These are phyloP conservation scores for Aurinia saxatilis DNA, from an alignment of 345 rosid genomes.

Conservation along the genomic window DNA sequence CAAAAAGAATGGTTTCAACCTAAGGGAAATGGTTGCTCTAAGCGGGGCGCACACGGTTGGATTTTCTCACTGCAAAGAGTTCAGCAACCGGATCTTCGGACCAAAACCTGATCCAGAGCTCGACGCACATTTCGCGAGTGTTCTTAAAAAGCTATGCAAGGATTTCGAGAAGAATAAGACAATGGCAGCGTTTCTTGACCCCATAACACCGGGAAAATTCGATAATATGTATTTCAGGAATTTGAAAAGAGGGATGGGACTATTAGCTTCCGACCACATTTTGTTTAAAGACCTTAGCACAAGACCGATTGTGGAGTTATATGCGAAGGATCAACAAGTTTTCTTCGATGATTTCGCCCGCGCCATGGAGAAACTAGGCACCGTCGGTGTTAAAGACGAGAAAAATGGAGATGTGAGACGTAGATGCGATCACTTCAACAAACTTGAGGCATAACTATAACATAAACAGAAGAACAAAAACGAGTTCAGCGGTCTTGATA, in stretches of 20 bases:
- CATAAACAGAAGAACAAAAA: neutral
- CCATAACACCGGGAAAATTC: slow-evolving; percentile 44
- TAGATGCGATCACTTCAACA: slow-evolving; percentile 41
- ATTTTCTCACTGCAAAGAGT: slow-evolving; percentile 46
- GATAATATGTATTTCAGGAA: slow-evolving; percentile 47
- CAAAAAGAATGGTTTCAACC: slow-evolving; percentile 27
- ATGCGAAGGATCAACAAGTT: slow-evolving; percentile 30
- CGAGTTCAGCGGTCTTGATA: neutral
- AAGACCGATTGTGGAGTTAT: slow-evolving; percentile 28
- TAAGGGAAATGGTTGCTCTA: slow-evolving; percentile 43
- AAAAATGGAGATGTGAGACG: slow-evolving; percentile 45
- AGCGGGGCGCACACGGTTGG: slow-evolving; percentile 54
- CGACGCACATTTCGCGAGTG: slow-evolving; percentile 28
- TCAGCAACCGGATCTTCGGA: slow-evolving; percentile 30
- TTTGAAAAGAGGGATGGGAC: slow-evolving; percentile 37
- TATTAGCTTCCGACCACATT: slow-evolving; percentile 29
- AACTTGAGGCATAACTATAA: neutral
- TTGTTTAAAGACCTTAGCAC: slow-evolving; percentile 35
- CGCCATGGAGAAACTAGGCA: slow-evolving; percentile 44
- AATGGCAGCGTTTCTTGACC: slow-evolving; percentile 46
- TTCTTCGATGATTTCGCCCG: slow-evolving; percentile 42
- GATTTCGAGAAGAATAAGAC: slow-evolving; percentile 12
- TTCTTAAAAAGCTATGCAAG: slow-evolving; percentile 29
- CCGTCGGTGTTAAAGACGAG: slow-evolving; percentile 32
- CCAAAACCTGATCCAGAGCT: slow-evolving; percentile 31